Evolutionary conservation across 176 grass and related monocot species (phyloP).

Genomic region (Canna indica): DNA sequence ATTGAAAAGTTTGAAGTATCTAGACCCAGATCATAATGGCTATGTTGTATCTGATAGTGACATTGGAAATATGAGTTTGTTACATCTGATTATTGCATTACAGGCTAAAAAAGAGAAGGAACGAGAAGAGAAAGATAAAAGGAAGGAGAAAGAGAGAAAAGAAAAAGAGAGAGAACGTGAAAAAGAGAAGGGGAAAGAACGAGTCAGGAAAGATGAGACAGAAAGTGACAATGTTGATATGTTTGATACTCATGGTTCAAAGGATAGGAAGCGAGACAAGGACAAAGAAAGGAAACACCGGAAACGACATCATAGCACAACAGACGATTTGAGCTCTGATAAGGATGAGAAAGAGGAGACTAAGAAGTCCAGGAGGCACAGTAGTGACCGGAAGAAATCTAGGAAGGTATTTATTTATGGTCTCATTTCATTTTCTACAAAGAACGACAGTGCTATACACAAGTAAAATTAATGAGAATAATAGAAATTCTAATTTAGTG

Average conservation of each 20-base stretch:
- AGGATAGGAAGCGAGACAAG: slow-evolving; percentile 79
- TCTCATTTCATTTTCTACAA: not conserved
- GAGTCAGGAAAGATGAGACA: slow-evolving; percentile 55
- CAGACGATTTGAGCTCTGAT: slow-evolving; percentile 67
- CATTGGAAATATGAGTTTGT: not conserved
- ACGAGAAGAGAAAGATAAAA: slow-evolving; percentile 32
- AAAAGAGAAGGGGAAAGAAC: slow-evolving; percentile 82
- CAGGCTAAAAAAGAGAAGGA: slow-evolving; percentile 14
- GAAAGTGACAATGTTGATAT: slow-evolving; percentile 61
- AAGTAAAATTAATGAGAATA: not conserved
- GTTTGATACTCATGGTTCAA: slow-evolving; percentile 39
- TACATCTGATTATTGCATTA: not conserved
- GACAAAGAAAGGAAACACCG: slow-evolving; percentile 95
- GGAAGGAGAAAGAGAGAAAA: slow-evolving; percentile 67
- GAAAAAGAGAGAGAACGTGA: slow-evolving; percentile 57
- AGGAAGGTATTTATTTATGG: slow-evolving; percentile 55
- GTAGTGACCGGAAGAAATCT: slow-evolving; percentile 87
- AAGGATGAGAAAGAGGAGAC: slow-evolving; percentile 76
- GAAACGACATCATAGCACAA: slow-evolving; percentile 58
- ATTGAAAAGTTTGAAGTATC: no score
- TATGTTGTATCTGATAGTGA: no score
- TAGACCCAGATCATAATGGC: no score
- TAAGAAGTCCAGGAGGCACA: slow-evolving; percentile 79
- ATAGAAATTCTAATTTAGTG: slow-evolving; percentile 13
- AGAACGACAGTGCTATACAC: not conserved